These are phyloP conservation scores for Hibiscus syriacus DNA, from an alignment of 345 rosid species.

Conservation along the genomic window DNA sequence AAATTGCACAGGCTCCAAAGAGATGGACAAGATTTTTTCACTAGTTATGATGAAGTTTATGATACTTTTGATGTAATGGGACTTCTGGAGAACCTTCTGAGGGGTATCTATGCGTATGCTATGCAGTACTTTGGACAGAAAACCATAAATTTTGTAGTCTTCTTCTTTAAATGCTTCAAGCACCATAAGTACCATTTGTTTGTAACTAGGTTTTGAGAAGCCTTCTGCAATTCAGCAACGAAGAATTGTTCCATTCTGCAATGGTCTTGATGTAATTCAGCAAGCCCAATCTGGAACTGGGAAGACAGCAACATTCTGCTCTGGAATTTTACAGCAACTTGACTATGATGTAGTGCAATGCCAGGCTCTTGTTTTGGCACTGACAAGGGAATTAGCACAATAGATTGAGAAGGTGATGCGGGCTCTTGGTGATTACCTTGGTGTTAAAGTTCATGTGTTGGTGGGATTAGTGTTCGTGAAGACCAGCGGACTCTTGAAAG, in stretches of 20 bases:
- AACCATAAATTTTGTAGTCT: not conserved
- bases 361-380: conserved; percentile 83
- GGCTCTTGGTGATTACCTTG: conserved; percentile 83
- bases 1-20: conserved; percentile 31
- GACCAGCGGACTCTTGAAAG: conserved; percentile 83
- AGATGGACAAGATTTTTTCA: conserved; percentile 63
- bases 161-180: not conserved
- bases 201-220: conserved; percentile 66
- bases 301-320: conserved; percentile 89
- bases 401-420: conserved; percentile 96
- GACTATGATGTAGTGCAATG: conserved; percentile 58
- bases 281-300: conserved; percentile 99
- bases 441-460: conserved; percentile 89
- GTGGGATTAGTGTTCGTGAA: conserved; percentile 92
- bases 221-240: conserved; percentile 96
- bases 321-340: conserved; percentile 84
- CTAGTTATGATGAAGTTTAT: conserved; percentile 66
- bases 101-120: conserved; percentile 96
- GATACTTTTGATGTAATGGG: conserved; percentile 87
- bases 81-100: conserved; percentile 62
- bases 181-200: not conserved
- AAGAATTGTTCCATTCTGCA: conserved; percentile 86
- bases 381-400: conserved; percentile 87
- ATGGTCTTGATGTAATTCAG: conserved; percentile 90
- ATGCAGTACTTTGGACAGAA: conserved; percentile 6